Evolutionary conservation across 1,284 basidiomycete genomes (phyloP), one percentile per base, ranked within the genome.

Genomic region (Exobasidium cylindrosporum): DNA sequence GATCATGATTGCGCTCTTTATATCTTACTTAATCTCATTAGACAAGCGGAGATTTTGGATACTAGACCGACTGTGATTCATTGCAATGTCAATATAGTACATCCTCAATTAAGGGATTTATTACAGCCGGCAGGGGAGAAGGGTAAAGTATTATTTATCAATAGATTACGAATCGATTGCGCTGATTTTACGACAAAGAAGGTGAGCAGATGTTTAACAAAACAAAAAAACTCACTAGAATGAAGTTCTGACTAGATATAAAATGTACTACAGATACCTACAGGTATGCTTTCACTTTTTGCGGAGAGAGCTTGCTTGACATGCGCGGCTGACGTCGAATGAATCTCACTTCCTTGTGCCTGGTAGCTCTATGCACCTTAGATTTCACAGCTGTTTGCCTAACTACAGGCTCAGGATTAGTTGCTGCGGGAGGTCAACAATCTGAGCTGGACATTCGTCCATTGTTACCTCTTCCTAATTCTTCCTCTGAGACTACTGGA

Each of bases 381-480:
- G 87, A 87, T 3, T 84, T 92, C 50, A 82, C 87, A 0, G 86
- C 88, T 0, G 83, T 89, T 21, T 83, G 82, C 7, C 76, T 91
- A 29, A 65, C 77, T 3, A 63, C 67, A 1, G 79, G 78, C 1
- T 82, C 83, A 5, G 84, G 82, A 17, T 84, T 92, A n/a, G 80
- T 92, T 17, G 91, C 89, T 29, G 88, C 87, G 3, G 91, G 90
- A 62, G 91, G 91, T 2, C 89, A 90, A 76, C 86, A 89, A 11
- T 86, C 88, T 2, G 89, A 93, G 74, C 83, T 93, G 1, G 87
- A 90, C 58, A 81, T 92, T 24, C 87, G 87, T 1, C 69, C 69
- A 13, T 81, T 87, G 10, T 84, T 85, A 61, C 62, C 67, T 2
- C 54, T 61, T 4, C 49, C 46, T 2, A 50, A 40, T 17, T 57